Conservation (phyloP, 345 rosid species). For the Gossypium bickii region DNA sequence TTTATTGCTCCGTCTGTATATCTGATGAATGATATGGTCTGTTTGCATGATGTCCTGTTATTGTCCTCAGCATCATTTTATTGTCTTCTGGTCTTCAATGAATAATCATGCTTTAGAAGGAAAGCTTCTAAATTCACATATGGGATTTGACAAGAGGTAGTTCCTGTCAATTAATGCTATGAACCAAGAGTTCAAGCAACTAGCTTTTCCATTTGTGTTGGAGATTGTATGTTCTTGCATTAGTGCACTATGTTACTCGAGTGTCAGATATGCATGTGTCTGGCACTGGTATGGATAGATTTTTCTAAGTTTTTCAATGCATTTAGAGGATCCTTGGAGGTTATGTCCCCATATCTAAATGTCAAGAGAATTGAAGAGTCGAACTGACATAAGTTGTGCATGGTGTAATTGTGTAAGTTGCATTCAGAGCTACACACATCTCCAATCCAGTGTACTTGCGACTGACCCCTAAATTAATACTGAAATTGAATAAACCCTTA, state of each 20-base stretch:
- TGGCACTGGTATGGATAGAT: background rate
- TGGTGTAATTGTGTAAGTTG: background rate
- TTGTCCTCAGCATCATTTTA: background rate
- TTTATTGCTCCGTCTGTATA: too few species aligned
- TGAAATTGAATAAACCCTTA: background rate
- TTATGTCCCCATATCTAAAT: background rate
- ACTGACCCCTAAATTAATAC: background rate
- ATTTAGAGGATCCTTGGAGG: background rate
- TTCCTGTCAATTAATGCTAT: background rate
- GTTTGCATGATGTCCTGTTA: background rate
- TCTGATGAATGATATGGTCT: background rate
- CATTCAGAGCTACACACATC: background rate
- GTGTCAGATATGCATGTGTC: background rate
- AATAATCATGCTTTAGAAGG: background rate
- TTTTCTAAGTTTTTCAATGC: background rate
- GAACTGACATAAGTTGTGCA: too few species aligned
- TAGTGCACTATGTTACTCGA: background rate
- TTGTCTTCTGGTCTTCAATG: background rate
- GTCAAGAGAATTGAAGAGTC: too few species aligned
- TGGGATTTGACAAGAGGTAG: background rate
- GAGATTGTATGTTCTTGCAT: background rate
- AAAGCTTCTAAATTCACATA: background rate
- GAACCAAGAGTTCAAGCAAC: background rate
- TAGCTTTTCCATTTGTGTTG: background rate
- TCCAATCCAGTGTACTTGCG: background rate